Percentiles rank a stretch among this genome's conserved stretches.
These are phyloP conservation scores for Yamagishiella unicocca DNA, from an alignment of 139 green algal species.

Conservation along the genomic window DNA sequence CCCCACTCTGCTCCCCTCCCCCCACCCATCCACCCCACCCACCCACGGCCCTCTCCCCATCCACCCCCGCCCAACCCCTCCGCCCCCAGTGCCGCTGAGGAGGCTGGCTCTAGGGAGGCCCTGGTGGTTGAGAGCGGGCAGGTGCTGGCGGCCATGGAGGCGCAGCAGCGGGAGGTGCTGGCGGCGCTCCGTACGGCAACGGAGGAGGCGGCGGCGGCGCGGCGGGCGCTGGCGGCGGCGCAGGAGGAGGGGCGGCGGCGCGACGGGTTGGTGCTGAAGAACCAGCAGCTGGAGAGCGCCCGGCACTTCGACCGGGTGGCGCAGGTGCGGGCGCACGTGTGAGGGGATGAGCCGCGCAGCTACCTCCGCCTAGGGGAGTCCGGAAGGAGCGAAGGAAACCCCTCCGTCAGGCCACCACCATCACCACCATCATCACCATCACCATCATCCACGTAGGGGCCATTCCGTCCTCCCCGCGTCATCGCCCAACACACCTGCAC, in stretches of 20 bases:
- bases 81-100: conserved; percentile 3
- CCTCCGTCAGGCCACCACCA: too few species aligned
- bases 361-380: too few species aligned
- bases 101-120: conserved; percentile 15
- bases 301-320: conserved; percentile 66
- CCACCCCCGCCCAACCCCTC: background rate
- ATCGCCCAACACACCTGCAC: too few species aligned
- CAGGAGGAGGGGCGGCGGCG: conserved; percentile 56
- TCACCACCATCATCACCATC: too few species aligned
- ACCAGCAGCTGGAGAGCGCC: conserved; percentile 66
- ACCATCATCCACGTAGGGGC: too few species aligned
- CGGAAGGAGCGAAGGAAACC: too few species aligned
- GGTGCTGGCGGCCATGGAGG: conserved; percentile 40
- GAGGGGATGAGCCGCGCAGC: too few species aligned
- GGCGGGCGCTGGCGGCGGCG: conserved; percentile 38
- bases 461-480: too few species aligned
- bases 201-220: conserved; percentile 40
- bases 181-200: conserved; percentile 25
- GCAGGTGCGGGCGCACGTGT: conserved; percentile 35
- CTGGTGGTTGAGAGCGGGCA: conserved; percentile 22
- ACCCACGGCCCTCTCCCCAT: too few species aligned
- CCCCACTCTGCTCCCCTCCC: too few species aligned
- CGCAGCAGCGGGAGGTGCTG: conserved; percentile 56
- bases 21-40: too few species aligned
- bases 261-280: conserved; percentile 60